Evolutionary conservation across 768 basidiomycete species (phyloP), one percentile per base, ranked within the genome.

Genomic region (Xerocomus potaroensis): DNA sequence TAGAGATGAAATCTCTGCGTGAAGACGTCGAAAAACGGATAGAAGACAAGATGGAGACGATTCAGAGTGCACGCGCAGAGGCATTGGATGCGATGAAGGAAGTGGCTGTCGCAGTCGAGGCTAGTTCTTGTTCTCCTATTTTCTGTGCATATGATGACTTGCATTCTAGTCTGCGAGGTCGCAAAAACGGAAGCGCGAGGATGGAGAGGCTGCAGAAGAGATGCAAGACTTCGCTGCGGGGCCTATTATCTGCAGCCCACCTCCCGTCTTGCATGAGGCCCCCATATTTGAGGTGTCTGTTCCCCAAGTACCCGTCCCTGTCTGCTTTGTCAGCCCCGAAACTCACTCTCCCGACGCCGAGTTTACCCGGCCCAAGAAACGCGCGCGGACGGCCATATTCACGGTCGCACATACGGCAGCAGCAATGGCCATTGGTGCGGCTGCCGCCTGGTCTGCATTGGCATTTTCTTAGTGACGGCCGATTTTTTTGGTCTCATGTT

Each of bases 361-460:
- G 61, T n/a, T 47, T 6, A 27, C 10, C 26, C 26, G 60, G 3
- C 60, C 60, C 11, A 49, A 56, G 30, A 83, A 81, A 56, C 75
- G 83, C 11, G 67, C 69, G 2, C 67, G 74, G 51, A 72, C 66
- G 36, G 60, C 55, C 18, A 36, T 60, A 38, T 58, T 65, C 26
- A 68, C 71, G 5, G 66, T 80, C 29, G 74, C 70, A 31, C 79
- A 79, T 37, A 86, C 84, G 6, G 77, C 80, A 7, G 76, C 81
- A 4, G 80, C 78, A 15, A 75, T 82, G 26, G 75, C 77, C 1
- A 64, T 88, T 32, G 86, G 86, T 21, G 86, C 84, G 12, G 79
- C 81, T 11, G 81, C 79, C 3, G 75, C 85, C 3, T 88, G 86
- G 86, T 78, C 81, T 15, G 83, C 83, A 21, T 64, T 89, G 47